Base-by-base conservation (phyloP, 139 green algal species). In the Auxenochlorella protothecoides region DNA sequence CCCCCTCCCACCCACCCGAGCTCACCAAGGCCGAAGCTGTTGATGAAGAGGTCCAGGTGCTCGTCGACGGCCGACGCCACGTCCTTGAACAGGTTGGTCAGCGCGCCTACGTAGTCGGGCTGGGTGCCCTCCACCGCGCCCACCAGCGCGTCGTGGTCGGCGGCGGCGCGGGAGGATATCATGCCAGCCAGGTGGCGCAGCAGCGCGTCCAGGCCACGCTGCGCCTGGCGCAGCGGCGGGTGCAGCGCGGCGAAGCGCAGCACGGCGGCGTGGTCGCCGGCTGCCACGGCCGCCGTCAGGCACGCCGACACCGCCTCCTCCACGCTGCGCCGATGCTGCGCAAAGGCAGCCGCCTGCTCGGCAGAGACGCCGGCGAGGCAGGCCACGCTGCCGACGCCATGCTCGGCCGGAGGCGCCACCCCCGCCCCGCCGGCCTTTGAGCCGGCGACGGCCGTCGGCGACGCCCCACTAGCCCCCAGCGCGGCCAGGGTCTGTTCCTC, bases 61-160 rank as follows among this genome's bases (percentile, higher is more conserved):
- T 89, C 82, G 63, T 96, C 88, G n/a, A 96, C 68, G 6, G 86
- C 85, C 10, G 78, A 60, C 16, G 87, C 90, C 16, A 97, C 79
- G 65, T 93, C 89, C 56, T 84, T 88, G 76, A 97, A 94, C 27
- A 96, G 75, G 53, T 80, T 80, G 3, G 84, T 88, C 57, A 97
- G 75, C 4, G 81, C 76, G 4, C 74, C 85, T 27, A 90, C 72
- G 72, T 96, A 97, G 69, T 86, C 85, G 14, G 63, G 83, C 73
- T 87, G 72, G 15, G 63, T 66, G 2, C 69, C 78, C 15, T 79
- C 74, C 53, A 79, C 66, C 5, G 55, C 74, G 57, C 71, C 79
- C 8, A 85, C 72, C 59, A 92, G 74, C 0, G 67, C 66, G 63
- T 78, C 84, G 75, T 88, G 90, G 59, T 86, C 81, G 13, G 85